Base-by-base conservation (phyloP, 768 basidiomycete species). In the Xerocomellus amylosporus region DNA sequence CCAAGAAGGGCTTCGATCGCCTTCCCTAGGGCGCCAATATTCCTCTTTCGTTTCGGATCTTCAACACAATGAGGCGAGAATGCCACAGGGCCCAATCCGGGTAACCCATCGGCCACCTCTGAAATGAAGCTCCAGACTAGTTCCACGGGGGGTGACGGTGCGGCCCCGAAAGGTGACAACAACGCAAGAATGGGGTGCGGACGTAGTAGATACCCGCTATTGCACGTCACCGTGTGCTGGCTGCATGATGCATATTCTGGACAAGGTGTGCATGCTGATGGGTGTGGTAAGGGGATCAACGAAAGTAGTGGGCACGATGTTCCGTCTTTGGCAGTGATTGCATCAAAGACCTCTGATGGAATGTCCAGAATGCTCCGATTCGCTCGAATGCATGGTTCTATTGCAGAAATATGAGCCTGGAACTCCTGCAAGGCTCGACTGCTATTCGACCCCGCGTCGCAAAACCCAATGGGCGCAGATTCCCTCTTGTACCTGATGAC, bases 401-500 rank as follows among this genome's bases (percentile, higher is more conserved):
- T 71, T 34, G 79, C 78, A n/a, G 71, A 64, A 50, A 79, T 71
- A 40, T 72, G 72, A 6, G 71, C 72, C 41, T 78, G 75, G 19
- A 84, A 60, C 14, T 68, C 72, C 53, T 82, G 80, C 46, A 91
- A 70, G 3, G 74, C 73, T 22, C 61, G 68, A 67, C 87, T 93
- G 28, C 84, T 86, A 59, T 76, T 73, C 52, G 69, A 80, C 19
- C 81, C 86, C 34, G 79, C 70, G 58, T 89, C 83, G 64, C 91
- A 93, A 70, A 83, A 93, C 5, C 92, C 91, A 60, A 93, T 84
- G 12, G 76, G 68, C 3, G 84, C 74, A 6, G 90, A 90, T 60
- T 87, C 83, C 13, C 60, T 55, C 72, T 90, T 91, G 75, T 83
- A 88, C 17, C 75, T 75, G 61, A 76, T 59, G 19, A 76, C 56